phyloP scores from a whole-genome alignment of 1,284 basidiomycete species.

The Malassezia sp. region DNA sequence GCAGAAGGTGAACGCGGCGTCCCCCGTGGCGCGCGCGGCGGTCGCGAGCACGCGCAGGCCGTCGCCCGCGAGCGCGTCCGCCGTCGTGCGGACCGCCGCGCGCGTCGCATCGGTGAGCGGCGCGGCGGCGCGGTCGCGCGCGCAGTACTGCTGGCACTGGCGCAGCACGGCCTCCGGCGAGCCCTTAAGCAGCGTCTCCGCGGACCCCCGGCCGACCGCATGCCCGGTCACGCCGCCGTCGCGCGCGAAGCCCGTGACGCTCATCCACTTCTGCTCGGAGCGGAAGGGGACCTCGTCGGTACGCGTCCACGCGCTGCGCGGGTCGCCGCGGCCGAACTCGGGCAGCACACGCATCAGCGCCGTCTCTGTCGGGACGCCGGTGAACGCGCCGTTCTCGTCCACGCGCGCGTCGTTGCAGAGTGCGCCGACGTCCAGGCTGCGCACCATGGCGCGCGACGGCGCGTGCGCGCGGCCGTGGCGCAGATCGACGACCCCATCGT shows the following conservation, averaged over 20 bases:
- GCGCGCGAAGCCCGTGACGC: constrained; percentile 60
- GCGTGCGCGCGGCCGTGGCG: constrained; percentile 33
- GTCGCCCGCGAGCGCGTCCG: constrained; percentile 59
- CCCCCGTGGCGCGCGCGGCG: constrained; percentile 53
- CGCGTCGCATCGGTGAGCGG: constrained; percentile 60
- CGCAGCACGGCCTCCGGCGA: constrained; percentile 77
- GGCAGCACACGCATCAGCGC: constrained; percentile 75
- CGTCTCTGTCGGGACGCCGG: constrained; percentile 87
- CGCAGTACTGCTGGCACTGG: constrained; percentile 74
- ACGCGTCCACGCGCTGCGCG: constrained; percentile 61
- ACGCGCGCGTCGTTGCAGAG: constrained; percentile 54
- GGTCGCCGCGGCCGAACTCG: constrained; percentile 60
- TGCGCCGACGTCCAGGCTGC: constrained; percentile 56
- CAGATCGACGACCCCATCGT: constrained; percentile 61
- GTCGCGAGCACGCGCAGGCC: constrained; percentile 80
- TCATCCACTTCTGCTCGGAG: constrained; percentile 86
- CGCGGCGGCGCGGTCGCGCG: constrained; percentile 70
- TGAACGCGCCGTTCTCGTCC: constrained; percentile 62
- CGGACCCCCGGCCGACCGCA: background rate
- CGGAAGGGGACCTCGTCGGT: constrained; percentile 73
- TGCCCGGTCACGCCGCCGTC: constrained; percentile 42
- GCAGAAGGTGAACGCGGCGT: constrained; percentile 64
- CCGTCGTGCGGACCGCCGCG: constrained; percentile 59
- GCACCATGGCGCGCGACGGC: constrained; percentile 54
- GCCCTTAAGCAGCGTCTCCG: constrained; percentile 65